phyloP scores from a whole-genome alignment of 2,329 filamentous ascomycete genomes.

The Lasiodiplodia sp. region DNA sequence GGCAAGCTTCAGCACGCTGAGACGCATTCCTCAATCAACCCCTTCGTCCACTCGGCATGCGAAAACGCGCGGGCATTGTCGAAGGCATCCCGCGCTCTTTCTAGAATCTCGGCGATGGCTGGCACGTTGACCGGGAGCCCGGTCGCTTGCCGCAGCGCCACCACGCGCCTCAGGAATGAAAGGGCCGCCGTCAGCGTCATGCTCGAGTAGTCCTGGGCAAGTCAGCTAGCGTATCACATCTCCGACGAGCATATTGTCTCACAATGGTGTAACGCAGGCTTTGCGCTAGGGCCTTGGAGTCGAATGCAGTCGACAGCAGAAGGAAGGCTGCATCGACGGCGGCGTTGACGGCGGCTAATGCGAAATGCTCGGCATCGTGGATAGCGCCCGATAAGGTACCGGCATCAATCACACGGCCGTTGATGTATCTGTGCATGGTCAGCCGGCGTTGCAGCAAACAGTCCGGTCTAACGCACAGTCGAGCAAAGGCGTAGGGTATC shows the following conservation, averaged over 20 bases:
- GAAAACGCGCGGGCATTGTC: not conserved
- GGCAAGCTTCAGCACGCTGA: not conserved
- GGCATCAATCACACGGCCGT: not conserved
- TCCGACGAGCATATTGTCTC: not conserved
- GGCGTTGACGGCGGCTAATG: not conserved
- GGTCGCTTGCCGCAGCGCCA: not conserved
- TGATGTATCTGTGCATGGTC: not conserved
- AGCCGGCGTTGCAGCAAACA: not conserved
- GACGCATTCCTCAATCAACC: not conserved
- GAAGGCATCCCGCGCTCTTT: not conserved
- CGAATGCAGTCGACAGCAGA: slow-evolving; percentile 5
- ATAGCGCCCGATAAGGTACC: not conserved
- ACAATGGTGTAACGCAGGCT: slow-evolving; percentile 11
- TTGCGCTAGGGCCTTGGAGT: not conserved
- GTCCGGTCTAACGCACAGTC: not conserved
- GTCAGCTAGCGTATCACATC: not conserved
- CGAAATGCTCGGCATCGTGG: not conserved
- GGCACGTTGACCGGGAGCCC: not conserved
- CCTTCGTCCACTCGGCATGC: not conserved
- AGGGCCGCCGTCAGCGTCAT: slow-evolving; percentile 3
- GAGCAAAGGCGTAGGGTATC: slow-evolving; percentile 10
- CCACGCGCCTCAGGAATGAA: not conserved
- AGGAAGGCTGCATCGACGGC: slow-evolving; percentile 8
- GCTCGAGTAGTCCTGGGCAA: slow-evolving; percentile 6
- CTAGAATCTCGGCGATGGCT: not conserved